phyloP scores from a whole-genome alignment of 2,329 filamentous ascomycete species.

The Bipolaris bicolor region DNA sequence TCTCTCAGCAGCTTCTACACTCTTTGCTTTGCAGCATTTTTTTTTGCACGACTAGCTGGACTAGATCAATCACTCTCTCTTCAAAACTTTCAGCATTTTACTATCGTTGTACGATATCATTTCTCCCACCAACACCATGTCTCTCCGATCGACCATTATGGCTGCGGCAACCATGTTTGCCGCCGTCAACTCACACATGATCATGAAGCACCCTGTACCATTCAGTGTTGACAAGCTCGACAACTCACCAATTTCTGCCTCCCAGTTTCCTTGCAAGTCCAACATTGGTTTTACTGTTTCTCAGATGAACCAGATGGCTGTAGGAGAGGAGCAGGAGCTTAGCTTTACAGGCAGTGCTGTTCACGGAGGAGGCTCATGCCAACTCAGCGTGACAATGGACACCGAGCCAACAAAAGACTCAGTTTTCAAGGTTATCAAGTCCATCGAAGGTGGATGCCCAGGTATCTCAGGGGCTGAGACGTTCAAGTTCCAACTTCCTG shows the following conservation, averaged over 20 bases:
- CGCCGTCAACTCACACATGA: conserved; percentile 73
- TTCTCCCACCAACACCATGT: conserved; percentile 44
- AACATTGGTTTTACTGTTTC: conserved; percentile 40
- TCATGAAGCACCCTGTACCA: conserved; percentile 71
- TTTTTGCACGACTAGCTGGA: conserved; percentile 32
- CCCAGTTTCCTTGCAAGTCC: conserved; percentile 75
- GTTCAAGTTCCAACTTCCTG: conserved; percentile 60
- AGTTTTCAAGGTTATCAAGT: conserved; percentile 87
- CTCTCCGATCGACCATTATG: conserved; percentile 59
- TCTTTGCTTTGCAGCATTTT: conserved; percentile 20
- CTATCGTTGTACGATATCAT: too few species aligned
- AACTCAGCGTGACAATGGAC: conserved; percentile 75
- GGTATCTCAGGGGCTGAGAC: too few species aligned
- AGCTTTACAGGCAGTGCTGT: conserved; percentile 73
- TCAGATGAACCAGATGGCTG: conserved; percentile 57
- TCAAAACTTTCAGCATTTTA: too few species aligned
- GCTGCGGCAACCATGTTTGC: conserved; percentile 61
- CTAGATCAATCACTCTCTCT: conserved; percentile 32
- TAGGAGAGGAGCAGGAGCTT: conserved; percentile 68
- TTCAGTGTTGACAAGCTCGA: conserved; percentile 59
- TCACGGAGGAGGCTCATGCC: conserved; percentile 91
- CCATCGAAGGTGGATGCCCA: conserved; percentile 85
- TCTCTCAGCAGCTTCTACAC: conserved; percentile 15
- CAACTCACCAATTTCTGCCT: conserved; percentile 67
- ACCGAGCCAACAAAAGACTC: conserved; percentile 62